These are phyloP conservation scores for Wallacemonas sp. DNA, from an alignment of 208 protist species.

Conservation along the genomic window DNA sequence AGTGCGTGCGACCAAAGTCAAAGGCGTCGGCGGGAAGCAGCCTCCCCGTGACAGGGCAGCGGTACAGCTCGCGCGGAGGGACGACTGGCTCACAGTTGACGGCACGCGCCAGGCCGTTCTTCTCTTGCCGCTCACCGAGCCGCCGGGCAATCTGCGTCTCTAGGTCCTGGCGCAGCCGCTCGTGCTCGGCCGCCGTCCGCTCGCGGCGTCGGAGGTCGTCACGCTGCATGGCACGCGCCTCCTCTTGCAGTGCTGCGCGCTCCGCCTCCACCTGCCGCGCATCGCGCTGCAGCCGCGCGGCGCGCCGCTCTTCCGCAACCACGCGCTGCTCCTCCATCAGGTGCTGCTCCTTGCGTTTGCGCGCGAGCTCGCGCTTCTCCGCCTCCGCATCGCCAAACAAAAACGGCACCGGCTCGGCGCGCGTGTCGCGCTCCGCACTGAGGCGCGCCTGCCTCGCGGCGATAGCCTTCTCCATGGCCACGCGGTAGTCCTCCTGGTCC, in stretches of 20 bases:
- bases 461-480: conserved; percentile 2
- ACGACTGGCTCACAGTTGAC: background rate
- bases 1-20: conserved; percentile 34
- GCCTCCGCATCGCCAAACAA: conserved; percentile 10
- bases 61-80: conserved; percentile 38
- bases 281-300: background rate
- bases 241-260: conserved; percentile 7
- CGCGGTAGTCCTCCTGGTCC: conserved; percentile 10
- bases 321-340: conserved; percentile 10
- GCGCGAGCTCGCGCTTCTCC: background rate
- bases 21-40: conserved; percentile 63
- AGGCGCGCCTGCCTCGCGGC: conserved; percentile 9
- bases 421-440: background rate
- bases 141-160: conserved; percentile 19
- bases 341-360: conserved; percentile 20
- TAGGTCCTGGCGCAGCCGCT: conserved; percentile 13
- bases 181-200: conserved; percentile 9
- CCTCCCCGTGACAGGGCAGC: conserved; percentile 60
- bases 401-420: background rate
- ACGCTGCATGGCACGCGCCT: conserved; percentile 7
- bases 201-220: conserved; percentile 4
- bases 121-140: background rate
- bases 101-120: background rate
- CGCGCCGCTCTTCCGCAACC: background rate
- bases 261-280: conserved; percentile 4